Conservation (phyloP, 345 rosid species). For the Ricinus communis region DNA sequence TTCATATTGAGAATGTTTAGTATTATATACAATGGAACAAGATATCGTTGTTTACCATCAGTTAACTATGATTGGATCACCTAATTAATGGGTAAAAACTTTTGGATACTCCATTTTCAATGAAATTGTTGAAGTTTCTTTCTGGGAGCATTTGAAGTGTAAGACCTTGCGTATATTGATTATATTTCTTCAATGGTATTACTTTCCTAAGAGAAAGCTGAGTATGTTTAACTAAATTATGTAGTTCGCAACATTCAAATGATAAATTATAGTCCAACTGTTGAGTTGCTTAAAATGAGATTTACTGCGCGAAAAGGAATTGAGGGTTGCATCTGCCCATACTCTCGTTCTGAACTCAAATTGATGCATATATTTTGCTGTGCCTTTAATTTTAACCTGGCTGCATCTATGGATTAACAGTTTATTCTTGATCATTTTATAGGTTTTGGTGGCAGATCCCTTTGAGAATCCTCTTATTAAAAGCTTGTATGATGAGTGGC, state of each 20-base stretch:
- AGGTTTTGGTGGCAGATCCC: constrained; percentile 71
- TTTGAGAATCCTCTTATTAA: constrained; percentile 67
- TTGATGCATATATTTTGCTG: neutral
- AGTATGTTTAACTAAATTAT: neutral
- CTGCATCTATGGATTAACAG: neutral
- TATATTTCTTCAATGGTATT: neutral
- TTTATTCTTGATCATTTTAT: neutral
- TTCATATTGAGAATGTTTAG: neutral
- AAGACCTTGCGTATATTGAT: neutral
- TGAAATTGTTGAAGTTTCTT: neutral
- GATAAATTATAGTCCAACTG: neutral
- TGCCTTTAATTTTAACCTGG: neutral
- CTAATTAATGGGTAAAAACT: neutral
- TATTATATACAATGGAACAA: too few relatives aligned
- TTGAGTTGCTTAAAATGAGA: neutral
- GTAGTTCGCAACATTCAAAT: neutral
- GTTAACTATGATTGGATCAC: neutral
- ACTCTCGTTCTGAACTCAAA: too few relatives aligned
- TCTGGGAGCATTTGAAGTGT: neutral
- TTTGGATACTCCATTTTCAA: neutral
- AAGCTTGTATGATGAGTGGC: constrained; percentile 77
- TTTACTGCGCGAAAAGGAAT: too few relatives aligned
- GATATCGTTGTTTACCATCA: too few relatives aligned
- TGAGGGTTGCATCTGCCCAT: too few relatives aligned
- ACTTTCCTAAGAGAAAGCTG: neutral